A percentile compares a stretch with the other conserved stretches of the same genome.
Conservation (phyloP, 305 asterid genomes). For the Fraxinus nigra region DNA sequence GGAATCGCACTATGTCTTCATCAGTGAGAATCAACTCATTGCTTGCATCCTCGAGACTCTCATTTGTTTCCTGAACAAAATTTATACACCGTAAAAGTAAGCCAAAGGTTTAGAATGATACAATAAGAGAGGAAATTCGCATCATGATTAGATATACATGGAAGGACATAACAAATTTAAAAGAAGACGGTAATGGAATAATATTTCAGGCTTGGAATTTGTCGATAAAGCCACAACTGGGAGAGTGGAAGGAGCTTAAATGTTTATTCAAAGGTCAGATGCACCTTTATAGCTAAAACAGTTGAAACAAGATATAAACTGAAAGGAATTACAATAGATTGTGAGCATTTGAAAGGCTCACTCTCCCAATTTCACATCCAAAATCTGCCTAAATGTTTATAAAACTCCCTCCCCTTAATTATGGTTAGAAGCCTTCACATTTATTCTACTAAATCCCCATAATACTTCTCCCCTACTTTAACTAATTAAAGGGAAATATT, state of each 20-base stretch:
- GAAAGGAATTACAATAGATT: neutral
- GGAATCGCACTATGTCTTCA: constrained; percentile 81
- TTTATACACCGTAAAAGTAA: neutral
- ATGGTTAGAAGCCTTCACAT: neutral
- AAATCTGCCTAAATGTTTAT: neutral
- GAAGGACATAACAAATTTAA: neutral
- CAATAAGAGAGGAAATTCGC: neutral
- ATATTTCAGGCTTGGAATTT: neutral
- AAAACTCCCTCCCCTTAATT: neutral
- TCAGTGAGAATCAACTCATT: constrained; percentile 86
- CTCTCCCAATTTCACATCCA: neutral
- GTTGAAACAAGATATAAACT: neutral
- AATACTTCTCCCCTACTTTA: neutral
- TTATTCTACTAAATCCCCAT: neutral
- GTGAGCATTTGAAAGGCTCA: neutral
- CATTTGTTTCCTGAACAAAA: constrained; percentile 61
- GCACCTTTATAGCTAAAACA: neutral
- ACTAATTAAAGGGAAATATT: neutral
- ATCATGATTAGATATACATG: neutral
- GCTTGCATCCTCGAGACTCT: constrained; percentile 86
- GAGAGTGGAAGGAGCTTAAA: neutral
- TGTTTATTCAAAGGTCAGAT: neutral
- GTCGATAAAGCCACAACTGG: neutral
- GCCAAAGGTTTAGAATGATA: neutral
- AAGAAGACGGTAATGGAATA: neutral